phyloP scores from a whole-genome alignment of 2,329 filamentous ascomycete species.

The Fusarium sp. region DNA sequence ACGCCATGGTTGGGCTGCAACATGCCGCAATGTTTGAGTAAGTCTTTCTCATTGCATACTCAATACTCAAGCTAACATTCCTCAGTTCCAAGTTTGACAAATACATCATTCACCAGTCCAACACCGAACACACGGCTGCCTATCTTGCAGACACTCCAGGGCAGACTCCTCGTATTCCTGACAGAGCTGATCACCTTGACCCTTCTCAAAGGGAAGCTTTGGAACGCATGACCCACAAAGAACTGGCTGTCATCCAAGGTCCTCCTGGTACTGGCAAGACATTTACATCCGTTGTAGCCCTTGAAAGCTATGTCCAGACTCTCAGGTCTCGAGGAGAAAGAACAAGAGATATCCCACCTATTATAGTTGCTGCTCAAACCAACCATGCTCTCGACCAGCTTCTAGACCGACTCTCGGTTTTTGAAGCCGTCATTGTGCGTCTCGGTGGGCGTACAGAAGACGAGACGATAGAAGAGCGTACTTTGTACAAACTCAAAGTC shows the following conservation, averaged over 20 bases:
- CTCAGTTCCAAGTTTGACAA: conserved; percentile 67
- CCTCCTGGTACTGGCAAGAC: conserved; percentile 83
- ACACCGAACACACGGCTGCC: conserved; percentile 41
- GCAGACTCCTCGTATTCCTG: background rate
- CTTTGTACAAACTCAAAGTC: conserved; percentile 69
- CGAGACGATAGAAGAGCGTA: conserved; percentile 70
- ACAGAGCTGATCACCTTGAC: conserved; percentile 63
- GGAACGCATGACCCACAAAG: conserved; percentile 73
- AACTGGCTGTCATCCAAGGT: conserved; percentile 82
- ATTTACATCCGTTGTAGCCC: conserved; percentile 76
- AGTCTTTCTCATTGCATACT: conserved; percentile 44
- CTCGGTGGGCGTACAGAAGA: conserved; percentile 76
- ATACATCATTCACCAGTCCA: conserved; percentile 64
- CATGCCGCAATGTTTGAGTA: conserved; percentile 63
- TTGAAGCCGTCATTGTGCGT: conserved; percentile 64
- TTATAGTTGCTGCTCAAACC: conserved; percentile 85
- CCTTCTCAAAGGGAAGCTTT: conserved; percentile 76
- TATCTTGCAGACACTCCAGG: conserved; percentile 41
- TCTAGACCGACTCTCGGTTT: conserved; percentile 66
- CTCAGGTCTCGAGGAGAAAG: conserved; percentile 61
- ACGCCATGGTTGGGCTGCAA: conserved; percentile 79
- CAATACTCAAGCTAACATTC: background rate
- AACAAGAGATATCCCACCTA: conserved; percentile 53
- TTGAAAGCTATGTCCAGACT: conserved; percentile 60
- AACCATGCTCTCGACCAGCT: conserved; percentile 92